A percentile compares a stretch with the other conserved stretches of the same genome.
Evolutionary conservation across 1,139 yeast species (phyloP).

Genomic region (Pneumocystis wakefieldiae): DNA sequence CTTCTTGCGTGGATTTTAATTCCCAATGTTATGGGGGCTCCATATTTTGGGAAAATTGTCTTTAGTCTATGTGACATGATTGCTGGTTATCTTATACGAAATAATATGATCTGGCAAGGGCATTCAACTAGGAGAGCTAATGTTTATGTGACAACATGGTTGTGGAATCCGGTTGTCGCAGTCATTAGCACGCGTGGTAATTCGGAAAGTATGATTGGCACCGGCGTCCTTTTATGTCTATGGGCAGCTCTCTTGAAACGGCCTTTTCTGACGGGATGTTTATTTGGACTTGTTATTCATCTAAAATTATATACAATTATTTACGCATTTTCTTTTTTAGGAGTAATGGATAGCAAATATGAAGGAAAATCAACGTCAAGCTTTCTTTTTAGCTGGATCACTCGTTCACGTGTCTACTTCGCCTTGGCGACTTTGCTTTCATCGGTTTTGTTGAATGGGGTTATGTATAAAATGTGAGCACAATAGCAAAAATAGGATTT

Average conservation of each 20-base stretch:
- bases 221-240: conserved; percentile 46
- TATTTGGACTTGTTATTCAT: conserved; percentile 67
- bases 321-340: conserved; percentile 46
- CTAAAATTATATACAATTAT: conserved; percentile 85
- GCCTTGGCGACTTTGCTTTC: background rate
- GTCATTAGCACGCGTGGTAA: conserved; percentile 90
- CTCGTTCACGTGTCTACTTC: background rate
- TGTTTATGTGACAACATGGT: conserved; percentile 52
- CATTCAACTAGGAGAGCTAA: conserved; percentile 25
- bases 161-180: conserved; percentile 86
- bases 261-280: conserved; percentile 40
- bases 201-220: conserved; percentile 77
- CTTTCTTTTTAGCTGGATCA: background rate
- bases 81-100: conserved; percentile 56
- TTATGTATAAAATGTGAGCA: conserved; percentile 10
- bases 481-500: conserved; percentile 1
- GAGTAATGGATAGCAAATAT: conserved; percentile 31
- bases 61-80: conserved; percentile 66
- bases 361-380: conserved; percentile 32
- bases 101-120: conserved; percentile 27
- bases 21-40: conserved; percentile 40
- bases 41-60: conserved; percentile 62
- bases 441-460: conserved; percentile 5
- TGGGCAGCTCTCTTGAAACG: conserved; percentile 34
- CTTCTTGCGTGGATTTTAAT: conserved; percentile 65